Percentiles rank a stretch among this genome's conserved stretches.
phyloP scores from a whole-genome alignment of 345 rosid species.

The Boechera divaricarpa region DNA sequence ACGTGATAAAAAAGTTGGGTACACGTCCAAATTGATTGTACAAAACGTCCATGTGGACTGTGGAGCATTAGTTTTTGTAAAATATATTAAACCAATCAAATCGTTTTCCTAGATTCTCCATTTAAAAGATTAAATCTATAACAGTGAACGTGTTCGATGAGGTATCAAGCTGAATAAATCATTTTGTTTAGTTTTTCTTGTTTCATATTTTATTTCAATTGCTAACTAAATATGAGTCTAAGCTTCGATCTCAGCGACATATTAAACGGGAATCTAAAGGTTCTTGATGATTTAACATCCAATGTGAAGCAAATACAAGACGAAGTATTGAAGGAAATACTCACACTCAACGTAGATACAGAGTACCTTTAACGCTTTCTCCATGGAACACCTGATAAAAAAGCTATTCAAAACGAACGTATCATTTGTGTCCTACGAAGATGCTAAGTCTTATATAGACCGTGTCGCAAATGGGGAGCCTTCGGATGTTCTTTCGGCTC shows the following conservation, averaged over 20 bases:
- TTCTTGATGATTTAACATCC: slow-evolving; percentile 7
- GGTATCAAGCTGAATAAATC: too few species aligned
- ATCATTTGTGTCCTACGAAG: slow-evolving; percentile 62
- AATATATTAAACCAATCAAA: too few species aligned
- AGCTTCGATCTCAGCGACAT: neutral
- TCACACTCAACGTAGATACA: slow-evolving; percentile 41
- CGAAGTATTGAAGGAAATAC: slow-evolving; percentile 50
- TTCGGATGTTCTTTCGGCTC: slow-evolving; percentile 57
- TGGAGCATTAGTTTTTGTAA: too few species aligned
- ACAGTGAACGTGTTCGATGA: too few species aligned
- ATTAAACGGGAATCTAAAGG: neutral
- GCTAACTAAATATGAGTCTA: neutral
- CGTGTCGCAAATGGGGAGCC: slow-evolving; percentile 2
- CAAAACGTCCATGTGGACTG: too few species aligned
- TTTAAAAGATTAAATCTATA: too few species aligned
- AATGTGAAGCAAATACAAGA: slow-evolving; percentile 41
- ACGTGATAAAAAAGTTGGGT: too few species aligned
- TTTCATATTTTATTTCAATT: too few species aligned
- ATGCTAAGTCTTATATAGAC: slow-evolving; percentile 53
- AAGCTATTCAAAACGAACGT: slow-evolving; percentile 52
- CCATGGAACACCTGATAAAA: slow-evolving; percentile 46
- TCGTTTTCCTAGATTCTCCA: too few species aligned
- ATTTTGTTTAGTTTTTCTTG: too few species aligned
- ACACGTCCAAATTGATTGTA: too few species aligned
- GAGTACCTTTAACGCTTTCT: slow-evolving; percentile 7